phyloP scores from a whole-genome alignment of 257 asterid species.

The Orobanche coerulescens region DNA sequence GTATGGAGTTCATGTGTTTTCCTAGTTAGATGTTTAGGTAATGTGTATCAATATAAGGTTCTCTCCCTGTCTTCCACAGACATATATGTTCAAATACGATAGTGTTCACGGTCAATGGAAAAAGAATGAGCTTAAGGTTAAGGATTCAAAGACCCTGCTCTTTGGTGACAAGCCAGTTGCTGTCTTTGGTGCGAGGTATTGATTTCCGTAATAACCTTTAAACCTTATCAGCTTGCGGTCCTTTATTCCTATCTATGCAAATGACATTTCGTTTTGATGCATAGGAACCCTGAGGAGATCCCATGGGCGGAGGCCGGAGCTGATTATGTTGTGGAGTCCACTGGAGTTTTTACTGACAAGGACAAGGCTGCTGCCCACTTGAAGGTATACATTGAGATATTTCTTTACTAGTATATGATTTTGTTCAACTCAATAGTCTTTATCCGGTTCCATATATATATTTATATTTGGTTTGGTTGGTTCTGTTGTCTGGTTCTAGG shows the following conservation, averaged over 20 bases:
- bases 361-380: slow-evolving; percentile 86
- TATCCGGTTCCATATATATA: too few relatives aligned
- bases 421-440: too few relatives aligned
- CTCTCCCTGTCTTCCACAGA: slow-evolving; percentile 27
- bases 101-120: slow-evolving; percentile 83
- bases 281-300: slow-evolving; percentile 84
- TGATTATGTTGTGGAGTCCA: slow-evolving; percentile 72
- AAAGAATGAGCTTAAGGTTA: slow-evolving; percentile 51
- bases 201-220: neutral
- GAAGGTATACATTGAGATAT: slow-evolving; percentile 33
- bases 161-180: slow-evolving; percentile 65
- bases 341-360: slow-evolving; percentile 31
- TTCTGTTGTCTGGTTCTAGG: slow-evolving; percentile 27
- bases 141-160: slow-evolving; percentile 77
- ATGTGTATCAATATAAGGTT: neutral
- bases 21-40: too few relatives aligned
- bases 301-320: slow-evolving; percentile 86
- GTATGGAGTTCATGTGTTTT: too few relatives aligned
- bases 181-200: slow-evolving; percentile 58
- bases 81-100: slow-evolving; percentile 86
- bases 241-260: neutral
- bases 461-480: neutral
- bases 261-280: neutral
- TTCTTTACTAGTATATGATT: neutral
- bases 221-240: neutral